Percentiles rank a stretch among this genome's conserved stretches.
Conservation (phyloP, 495 filamentous ascomycete genomes). For the Thermothielavioides terrestris region DNA sequence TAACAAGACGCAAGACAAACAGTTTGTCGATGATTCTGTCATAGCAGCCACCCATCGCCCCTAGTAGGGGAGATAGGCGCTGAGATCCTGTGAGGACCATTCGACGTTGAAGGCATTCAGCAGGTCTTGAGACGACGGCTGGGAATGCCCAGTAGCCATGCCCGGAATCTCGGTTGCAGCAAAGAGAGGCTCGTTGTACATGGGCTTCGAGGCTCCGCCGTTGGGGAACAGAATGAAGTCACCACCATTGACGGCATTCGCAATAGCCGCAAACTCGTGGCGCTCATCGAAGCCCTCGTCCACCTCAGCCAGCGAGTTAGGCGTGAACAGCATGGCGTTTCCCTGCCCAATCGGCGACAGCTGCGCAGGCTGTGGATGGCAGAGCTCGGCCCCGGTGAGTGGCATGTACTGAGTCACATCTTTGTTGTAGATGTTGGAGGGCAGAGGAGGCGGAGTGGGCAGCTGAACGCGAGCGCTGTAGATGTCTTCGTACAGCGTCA, state of each 20-base stretch:
- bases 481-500: conserved; percentile 47
- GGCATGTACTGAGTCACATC: conserved; percentile 28
- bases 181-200: conserved; percentile 30
- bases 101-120: conserved; percentile 30
- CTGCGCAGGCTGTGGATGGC: conserved; percentile 36
- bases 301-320: conserved; percentile 39
- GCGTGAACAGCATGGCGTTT: conserved; percentile 56
- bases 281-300: conserved; percentile 45
- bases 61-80: conserved; percentile 22
- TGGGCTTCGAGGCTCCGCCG: conserved; percentile 21
- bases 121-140: conserved; percentile 35
- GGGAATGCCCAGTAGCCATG: conserved; percentile 30
- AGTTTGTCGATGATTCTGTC: no score
- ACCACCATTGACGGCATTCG: conserved; percentile 13
- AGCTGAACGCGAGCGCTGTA: conserved; percentile 43
- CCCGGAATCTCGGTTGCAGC: conserved; percentile 26
- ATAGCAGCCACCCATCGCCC: no score
- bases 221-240: conserved; percentile 30
- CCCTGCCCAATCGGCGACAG: conserved; percentile 56
- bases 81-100: conserved; percentile 33
- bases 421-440: conserved; percentile 31
- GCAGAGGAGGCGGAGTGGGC: conserved; percentile 30
- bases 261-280: conserved; percentile 17
- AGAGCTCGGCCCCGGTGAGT: conserved; percentile 27
- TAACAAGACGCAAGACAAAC: no score